Percentiles rank a stretch among this genome's conserved stretches.
Conservation (phyloP, 2,329 filamentous ascomycete species). For the Westerdykella ornata region DNA sequence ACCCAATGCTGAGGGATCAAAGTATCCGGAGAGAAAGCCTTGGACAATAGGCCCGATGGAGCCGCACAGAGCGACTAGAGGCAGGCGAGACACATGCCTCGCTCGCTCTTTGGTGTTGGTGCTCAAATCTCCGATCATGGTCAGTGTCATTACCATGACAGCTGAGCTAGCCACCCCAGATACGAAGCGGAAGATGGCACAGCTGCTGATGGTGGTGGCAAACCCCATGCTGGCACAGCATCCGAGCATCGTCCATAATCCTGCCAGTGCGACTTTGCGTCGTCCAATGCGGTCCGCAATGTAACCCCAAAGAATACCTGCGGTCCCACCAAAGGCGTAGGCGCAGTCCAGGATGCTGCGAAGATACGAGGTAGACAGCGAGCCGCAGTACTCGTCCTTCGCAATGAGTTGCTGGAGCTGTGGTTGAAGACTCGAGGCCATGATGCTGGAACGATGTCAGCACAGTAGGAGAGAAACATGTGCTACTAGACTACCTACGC, state of each 20-base stretch:
- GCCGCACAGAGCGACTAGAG: slow-evolving; percentile 42
- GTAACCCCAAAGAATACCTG: slow-evolving; percentile 43
- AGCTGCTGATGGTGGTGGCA: slow-evolving; percentile 39
- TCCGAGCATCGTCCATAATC: slow-evolving; percentile 40
- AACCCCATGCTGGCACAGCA: slow-evolving; percentile 45
- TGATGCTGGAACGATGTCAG: slow-evolving; percentile 30
- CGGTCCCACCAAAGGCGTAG: slow-evolving; percentile 43
- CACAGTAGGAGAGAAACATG: not conserved
- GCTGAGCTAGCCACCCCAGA: slow-evolving; percentile 42
- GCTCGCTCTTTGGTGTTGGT: slow-evolving; percentile 32
- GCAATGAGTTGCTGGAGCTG: slow-evolving; percentile 44
- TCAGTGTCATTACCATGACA: slow-evolving; percentile 40
- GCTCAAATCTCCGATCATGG: slow-evolving; percentile 45
- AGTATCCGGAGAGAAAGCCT: slow-evolving; percentile 37
- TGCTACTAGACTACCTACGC: slow-evolving; percentile 27
- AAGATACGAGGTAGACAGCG: slow-evolving; percentile 42
- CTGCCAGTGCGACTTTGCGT: slow-evolving; percentile 40
- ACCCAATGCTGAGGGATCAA: slow-evolving; percentile 40
- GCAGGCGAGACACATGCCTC: slow-evolving; percentile 40
- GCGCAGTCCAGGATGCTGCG: slow-evolving; percentile 45
- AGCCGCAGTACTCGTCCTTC: slow-evolving; percentile 41
- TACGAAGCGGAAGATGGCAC: slow-evolving; percentile 40
- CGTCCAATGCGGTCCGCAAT: slow-evolving; percentile 41
- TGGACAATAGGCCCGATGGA: slow-evolving; percentile 43
- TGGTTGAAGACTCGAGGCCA: slow-evolving; percentile 44